Percentiles rank a stretch among this genome's conserved stretches.
Evolutionary conservation across 352 stramenopile species (phyloP).

Genomic region (Globisporangium parvum): DNA sequence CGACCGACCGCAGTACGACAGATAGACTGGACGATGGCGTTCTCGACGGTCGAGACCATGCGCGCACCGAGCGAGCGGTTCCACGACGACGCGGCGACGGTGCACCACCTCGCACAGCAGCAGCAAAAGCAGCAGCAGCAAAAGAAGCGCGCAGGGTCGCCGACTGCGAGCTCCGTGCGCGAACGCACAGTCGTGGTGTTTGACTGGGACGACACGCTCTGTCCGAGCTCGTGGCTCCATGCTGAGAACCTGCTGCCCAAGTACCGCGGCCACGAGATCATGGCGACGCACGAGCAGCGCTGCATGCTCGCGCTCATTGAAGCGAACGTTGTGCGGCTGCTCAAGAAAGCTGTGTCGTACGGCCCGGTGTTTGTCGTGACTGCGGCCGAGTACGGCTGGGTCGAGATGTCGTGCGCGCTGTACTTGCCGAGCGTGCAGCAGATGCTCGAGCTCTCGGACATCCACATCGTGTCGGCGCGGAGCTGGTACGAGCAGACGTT

Average conservation of each 20-base stretch:
- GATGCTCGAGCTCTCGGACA: conserved; percentile 63
- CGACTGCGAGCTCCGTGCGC: conserved; percentile 24
- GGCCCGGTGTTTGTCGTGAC: conserved; percentile 85
- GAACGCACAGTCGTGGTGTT: conserved; percentile 84
- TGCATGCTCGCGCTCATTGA: conserved; percentile 52
- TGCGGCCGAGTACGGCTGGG: conserved; percentile 74
- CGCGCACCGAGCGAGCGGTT: conserved; percentile 14
- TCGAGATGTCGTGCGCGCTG: conserved; percentile 75
- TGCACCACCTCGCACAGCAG: conserved; percentile 2
- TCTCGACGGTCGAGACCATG: conserved; percentile 44
- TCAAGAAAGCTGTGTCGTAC: conserved; percentile 70
- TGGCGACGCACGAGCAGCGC: conserved; percentile 45
- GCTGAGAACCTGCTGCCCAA: conserved; percentile 74
- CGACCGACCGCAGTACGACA: no score
- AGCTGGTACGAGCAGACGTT: conserved; percentile 87
- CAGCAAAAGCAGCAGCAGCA: conserved; percentile 2
- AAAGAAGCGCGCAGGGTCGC: conserved; percentile 16
- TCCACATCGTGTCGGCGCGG: conserved; percentile 82
- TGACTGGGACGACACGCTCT: conserved; percentile 88
- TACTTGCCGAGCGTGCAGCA: conserved; percentile 65
- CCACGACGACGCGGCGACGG: conserved; percentile 7
- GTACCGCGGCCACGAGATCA: conserved; percentile 69
- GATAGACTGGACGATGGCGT: conserved; percentile 34
- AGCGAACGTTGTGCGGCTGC: conserved; percentile 52
- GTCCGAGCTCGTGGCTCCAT: conserved; percentile 80